These are phyloP conservation scores for Guillardia theta DNA, from an alignment of 78 protist species.

Conservation along the genomic window DNA sequence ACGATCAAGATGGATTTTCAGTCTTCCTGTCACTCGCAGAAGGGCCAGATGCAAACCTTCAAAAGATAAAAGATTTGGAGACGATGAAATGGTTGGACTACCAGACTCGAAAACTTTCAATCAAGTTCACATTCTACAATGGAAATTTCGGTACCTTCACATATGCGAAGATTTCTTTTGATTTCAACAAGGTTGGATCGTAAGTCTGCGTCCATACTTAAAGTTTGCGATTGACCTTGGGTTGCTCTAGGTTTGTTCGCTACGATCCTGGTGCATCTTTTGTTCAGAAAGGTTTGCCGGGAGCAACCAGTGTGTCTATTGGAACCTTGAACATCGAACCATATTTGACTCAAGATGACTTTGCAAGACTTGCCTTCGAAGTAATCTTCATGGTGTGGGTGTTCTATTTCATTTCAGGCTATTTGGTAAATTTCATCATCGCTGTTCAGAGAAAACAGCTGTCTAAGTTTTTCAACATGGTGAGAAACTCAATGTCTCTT, in stretches of 20 bases:
- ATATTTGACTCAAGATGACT: neutral
- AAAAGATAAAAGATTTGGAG: neutral
- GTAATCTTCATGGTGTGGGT: neutral
- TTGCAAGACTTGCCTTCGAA: neutral
- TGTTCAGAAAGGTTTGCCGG: too few species aligned
- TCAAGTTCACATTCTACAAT: neutral
- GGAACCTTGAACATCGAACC: conserved; percentile 20
- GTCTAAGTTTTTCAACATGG: too few species aligned
- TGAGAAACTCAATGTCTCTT: too few species aligned
- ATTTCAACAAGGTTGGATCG: too few species aligned
- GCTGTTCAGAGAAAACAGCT: too few species aligned
- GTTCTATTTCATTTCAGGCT: neutral
- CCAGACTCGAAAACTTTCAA: neutral
- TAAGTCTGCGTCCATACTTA: too few species aligned
- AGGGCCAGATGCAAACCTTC: neutral
- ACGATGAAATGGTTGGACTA: neutral
- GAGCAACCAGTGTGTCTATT: neutral
- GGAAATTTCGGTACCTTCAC: neutral
- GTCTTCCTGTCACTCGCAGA: neutral
- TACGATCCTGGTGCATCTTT: too few species aligned
- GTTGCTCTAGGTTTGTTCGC: too few species aligned
- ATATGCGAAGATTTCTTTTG: neutral
- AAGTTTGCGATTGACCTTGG: too few species aligned
- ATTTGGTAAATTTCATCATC: neutral
- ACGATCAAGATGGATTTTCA: neutral